Percentiles rank a stretch among this genome's conserved stretches.
Evolutionary conservation across 805 yeast species (phyloP).

Genomic region (Wickerhamomyces strasburgensis): DNA sequence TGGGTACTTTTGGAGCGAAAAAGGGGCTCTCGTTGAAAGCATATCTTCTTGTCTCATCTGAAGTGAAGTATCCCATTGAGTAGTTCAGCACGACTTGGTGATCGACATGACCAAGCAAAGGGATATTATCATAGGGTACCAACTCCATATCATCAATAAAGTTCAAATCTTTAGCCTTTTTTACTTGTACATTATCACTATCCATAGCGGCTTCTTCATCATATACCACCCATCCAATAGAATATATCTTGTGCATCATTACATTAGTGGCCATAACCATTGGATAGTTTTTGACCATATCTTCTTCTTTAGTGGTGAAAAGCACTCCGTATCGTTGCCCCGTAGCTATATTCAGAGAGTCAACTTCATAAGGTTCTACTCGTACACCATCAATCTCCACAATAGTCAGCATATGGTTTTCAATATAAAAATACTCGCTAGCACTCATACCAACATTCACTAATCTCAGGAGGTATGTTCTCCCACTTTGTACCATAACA

Average conservation of each 20-base stretch:
- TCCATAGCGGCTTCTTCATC: constrained; percentile 31
- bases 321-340: constrained; percentile 76
- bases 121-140: constrained; percentile 31
- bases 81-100: constrained; percentile 47
- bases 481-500: constrained; percentile 37
- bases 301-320: constrained; percentile 39
- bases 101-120: constrained; percentile 49
- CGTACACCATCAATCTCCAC: constrained; percentile 58
- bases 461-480: constrained; percentile 44
- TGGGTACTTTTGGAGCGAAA: constrained; percentile 66
- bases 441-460: constrained; percentile 55
- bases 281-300: constrained; percentile 37
- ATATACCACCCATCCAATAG: constrained; percentile 52
- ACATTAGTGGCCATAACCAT: constrained; percentile 55
- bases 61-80: constrained; percentile 53
- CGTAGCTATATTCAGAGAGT: constrained; percentile 51
- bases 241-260: constrained; percentile 61
- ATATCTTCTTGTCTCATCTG: constrained; percentile 65
- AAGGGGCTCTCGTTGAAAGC: constrained; percentile 63
- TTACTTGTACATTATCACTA: constrained; percentile 37
- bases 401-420: constrained; percentile 46
- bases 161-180: constrained; percentile 20
- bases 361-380: constrained; percentile 44
- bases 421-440: constrained; percentile 49
- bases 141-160: constrained; percentile 30